Base-by-base conservation (phyloP, 176 grass and related monocot genomes). In the Musa schizocarpa region DNA sequence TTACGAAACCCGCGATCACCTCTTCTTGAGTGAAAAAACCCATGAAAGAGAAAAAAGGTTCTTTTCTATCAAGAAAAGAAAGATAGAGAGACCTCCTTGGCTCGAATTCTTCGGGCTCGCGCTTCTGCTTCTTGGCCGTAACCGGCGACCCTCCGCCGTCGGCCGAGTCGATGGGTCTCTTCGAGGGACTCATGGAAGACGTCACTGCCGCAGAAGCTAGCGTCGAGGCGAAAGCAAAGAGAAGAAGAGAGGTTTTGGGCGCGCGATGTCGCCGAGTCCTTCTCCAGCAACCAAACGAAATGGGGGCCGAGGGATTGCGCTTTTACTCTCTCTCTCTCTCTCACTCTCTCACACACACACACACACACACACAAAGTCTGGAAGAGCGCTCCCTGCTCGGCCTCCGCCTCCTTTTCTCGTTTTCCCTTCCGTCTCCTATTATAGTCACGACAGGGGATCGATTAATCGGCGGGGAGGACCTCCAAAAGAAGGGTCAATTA, bases 1-100 rank as follows among this genome's bases (percentile, higher is more conserved):
- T 2, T 2, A 11, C 12, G 20, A 52, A 23, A 72, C 52, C 6
- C 48, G 1, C 1, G 3, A 11, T 13, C 8, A 52, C 64, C 13
- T 29, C 8, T 27, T 67, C 25, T 49, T 11, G 65, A 52, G 7
- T 9, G 53, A 56, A n/a, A n/a, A 26, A 76, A 25, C 22, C 29
- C 16, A 25, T 1, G 10, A 74, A 20, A 57, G 64, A 58, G 0
- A 6, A 56, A 50, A 71, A 72, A 9, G 22, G 8, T 65, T 65
- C 0, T 13, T 25, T 68, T 48, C 13, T 11, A 34, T 1, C 9
- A 13, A 76, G 61, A 29, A 50, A 13, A 43, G 3, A n/a, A 2
- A 25, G 7, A 77, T 21, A 43, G 68, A 43, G 67, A 61, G 14
- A 78, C 85, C 85, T 83, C 75, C 80, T 87, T 19, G 85, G 85